phyloP scores from a whole-genome alignment of 257 asterid genomes.

The Primulina tabacum region DNA sequence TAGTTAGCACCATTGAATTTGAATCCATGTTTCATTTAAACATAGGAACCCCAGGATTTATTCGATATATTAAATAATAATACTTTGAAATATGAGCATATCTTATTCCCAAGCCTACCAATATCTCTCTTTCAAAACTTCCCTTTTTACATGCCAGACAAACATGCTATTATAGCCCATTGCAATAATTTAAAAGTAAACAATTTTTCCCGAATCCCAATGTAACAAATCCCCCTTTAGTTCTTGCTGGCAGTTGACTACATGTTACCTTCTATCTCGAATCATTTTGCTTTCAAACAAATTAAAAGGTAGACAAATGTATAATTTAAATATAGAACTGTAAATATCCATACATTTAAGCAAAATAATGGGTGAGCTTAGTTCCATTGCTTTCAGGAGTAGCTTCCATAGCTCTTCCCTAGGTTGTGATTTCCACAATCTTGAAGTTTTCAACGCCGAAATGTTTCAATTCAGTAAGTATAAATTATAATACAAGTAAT shows the following conservation, averaged over 20 bases:
- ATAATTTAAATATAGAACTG: not conserved
- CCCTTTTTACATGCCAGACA: conserved; percentile 30
- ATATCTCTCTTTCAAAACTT: conserved; percentile 18
- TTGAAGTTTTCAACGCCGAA: conserved; percentile 72
- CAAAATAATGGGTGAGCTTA: conserved; percentile 44
- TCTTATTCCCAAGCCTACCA: not conserved
- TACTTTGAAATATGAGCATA: not conserved
- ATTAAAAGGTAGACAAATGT: not conserved
- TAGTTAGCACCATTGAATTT: not conserved
- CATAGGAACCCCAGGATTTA: too few species aligned
- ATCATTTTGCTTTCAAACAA: conserved; percentile 19
- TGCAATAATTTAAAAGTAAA: conserved; percentile 31
- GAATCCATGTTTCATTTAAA: not conserved
- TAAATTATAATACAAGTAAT: too few species aligned
- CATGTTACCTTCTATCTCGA: conserved; percentile 31
- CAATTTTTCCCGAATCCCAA: conserved; percentile 52
- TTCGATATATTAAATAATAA: not conserved
- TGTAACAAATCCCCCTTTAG: conserved; percentile 30
- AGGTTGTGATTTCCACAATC: conserved; percentile 41
- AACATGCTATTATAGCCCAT: conserved; percentile 46
- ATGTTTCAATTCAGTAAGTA: conserved; percentile 35
- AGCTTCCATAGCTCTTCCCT: conserved; percentile 33
- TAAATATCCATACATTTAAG: not conserved
- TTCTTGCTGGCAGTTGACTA: conserved; percentile 61
- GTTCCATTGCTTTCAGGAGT: conserved; percentile 54